Evolutionary conservation across 257 asterid genomes (phyloP).

Genomic region (Galeopsis tetrahit): DNA sequence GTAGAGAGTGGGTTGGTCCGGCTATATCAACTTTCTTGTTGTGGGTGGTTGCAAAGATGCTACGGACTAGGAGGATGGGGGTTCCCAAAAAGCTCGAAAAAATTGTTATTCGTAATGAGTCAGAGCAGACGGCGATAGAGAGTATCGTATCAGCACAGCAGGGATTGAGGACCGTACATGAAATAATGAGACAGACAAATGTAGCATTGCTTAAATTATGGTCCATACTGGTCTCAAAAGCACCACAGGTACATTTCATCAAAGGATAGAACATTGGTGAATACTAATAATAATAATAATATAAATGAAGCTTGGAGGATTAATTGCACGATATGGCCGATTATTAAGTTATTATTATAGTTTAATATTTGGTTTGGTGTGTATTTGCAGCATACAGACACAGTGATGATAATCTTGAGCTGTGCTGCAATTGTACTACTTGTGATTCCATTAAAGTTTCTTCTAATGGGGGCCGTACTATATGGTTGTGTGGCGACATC

Average conservation of each 20-base stretch:
- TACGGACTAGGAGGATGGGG: conserved; percentile 43
- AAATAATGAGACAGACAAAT: conserved; percentile 61
- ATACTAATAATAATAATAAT: too few species aligned
- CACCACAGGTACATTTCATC: conserved; percentile 68
- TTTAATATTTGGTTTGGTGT: not conserved
- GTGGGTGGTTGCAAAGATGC: conserved; percentile 55
- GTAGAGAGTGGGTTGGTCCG: conserved; percentile 78
- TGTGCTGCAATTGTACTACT: conserved; percentile 48
- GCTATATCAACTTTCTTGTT: conserved; percentile 60
- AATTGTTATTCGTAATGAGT: conserved; percentile 54
- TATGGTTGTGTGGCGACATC: conserved; percentile 52
- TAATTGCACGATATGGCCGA: not conserved
- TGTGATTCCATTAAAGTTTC: conserved; percentile 64
- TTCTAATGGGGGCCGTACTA: conserved; percentile 47
- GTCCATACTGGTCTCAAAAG: conserved; percentile 65
- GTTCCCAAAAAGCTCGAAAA: conserved; percentile 46
- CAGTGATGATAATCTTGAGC: conserved; percentile 54
- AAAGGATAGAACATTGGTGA: too few species aligned
- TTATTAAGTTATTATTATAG: not conserved
- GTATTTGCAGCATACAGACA: conserved; percentile 63
- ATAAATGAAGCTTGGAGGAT: not conserved
- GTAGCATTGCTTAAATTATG: conserved; percentile 68
- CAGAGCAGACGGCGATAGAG: conserved; percentile 76
- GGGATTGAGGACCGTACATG: conserved; percentile 63
- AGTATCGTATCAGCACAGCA: conserved; percentile 87